Evolutionary conservation across 1,284 basidiomycete genomes (phyloP).

Genomic region (Ustilago curta): DNA sequence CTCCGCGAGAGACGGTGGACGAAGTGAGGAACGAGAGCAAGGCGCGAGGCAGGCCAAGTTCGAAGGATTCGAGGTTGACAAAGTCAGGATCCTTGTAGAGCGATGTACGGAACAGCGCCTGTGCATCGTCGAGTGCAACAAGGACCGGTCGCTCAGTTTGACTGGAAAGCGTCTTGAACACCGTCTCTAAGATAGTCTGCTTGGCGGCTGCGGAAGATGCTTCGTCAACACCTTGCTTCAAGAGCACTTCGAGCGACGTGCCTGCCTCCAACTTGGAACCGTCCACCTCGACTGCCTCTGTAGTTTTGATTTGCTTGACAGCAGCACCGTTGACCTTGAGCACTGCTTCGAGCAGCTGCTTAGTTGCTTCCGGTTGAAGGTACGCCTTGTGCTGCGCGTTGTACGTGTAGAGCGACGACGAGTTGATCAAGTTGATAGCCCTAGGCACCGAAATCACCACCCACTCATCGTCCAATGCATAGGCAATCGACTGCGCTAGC

Average conservation of each 20-base stretch:
- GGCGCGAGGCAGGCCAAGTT: constrained; percentile 81
- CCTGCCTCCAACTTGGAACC: constrained; percentile 25
- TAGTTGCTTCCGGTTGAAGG: constrained; percentile 76
- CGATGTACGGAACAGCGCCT: constrained; percentile 80
- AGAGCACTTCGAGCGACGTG: constrained; percentile 45
- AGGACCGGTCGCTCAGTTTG: constrained; percentile 81
- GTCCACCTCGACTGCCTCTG: constrained; percentile 37
- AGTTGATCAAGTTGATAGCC: constrained; percentile 82
- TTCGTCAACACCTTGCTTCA: constrained; percentile 36
- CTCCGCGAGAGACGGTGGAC: constrained; percentile 26
- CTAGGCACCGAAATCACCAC: constrained; percentile 89
- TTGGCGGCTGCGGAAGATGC: constrained; percentile 25
- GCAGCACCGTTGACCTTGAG: constrained; percentile 66
- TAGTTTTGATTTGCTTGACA: constrained; percentile 34
- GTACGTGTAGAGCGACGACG: constrained; percentile 80
- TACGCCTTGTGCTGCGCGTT: constrained; percentile 82
- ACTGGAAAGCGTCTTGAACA: constrained; percentile 77
- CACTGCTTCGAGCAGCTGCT: constrained; percentile 68
- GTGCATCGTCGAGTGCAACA: constrained; percentile 87
- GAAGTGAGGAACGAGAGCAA: constrained; percentile 53
- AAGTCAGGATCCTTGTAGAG: constrained; percentile 84
- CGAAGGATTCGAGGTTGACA: constrained; percentile 78
- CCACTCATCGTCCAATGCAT: constrained; percentile 80
- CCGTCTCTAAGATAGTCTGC: constrained; percentile 76
- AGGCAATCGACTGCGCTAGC: constrained; percentile 82